Evolutionary conservation across 306 rosid species (phyloP).

Genomic region (Amphicarpaea edgeworthii): DNA sequence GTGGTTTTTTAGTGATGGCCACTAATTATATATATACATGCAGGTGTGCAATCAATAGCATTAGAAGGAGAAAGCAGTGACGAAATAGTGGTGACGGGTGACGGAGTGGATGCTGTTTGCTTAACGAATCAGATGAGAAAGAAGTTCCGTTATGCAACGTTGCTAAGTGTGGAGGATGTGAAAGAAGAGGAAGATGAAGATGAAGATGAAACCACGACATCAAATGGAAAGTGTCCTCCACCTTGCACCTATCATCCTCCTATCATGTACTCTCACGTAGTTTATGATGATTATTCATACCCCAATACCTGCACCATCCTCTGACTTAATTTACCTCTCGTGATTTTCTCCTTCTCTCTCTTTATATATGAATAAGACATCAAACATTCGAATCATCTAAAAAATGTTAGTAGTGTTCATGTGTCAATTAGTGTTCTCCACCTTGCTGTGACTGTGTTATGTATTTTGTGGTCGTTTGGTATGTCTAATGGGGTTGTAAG

Average conservation of each 20-base stretch:
- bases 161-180: not conserved
- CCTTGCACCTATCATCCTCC: not conserved
- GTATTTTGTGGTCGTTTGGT: too few relatives aligned
- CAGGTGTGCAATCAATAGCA: constrained; percentile 13
- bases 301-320: not conserved
- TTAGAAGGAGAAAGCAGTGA: constrained; percentile 7
- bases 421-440: too few relatives aligned
- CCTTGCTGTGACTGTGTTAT: too few relatives aligned
- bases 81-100: constrained; percentile 12
- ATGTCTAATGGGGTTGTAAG: too few relatives aligned
- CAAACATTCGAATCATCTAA: too few relatives aligned
- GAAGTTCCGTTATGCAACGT: constrained; percentile 14
- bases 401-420: too few relatives aligned
- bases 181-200: not conserved
- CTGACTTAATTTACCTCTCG: too few relatives aligned
- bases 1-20: too few relatives aligned
- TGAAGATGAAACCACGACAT: too few relatives aligned
- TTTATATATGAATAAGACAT: too few relatives aligned
- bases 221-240: not conserved
- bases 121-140: constrained; percentile 10
- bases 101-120: constrained; percentile 10
- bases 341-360: too few relatives aligned
- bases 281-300: constrained; percentile 12
- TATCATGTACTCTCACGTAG: not conserved
- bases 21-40: too few relatives aligned